phyloP scores from a whole-genome alignment of 352 stramenopile species.

The Hyaloperonospora brassicae region DNA sequence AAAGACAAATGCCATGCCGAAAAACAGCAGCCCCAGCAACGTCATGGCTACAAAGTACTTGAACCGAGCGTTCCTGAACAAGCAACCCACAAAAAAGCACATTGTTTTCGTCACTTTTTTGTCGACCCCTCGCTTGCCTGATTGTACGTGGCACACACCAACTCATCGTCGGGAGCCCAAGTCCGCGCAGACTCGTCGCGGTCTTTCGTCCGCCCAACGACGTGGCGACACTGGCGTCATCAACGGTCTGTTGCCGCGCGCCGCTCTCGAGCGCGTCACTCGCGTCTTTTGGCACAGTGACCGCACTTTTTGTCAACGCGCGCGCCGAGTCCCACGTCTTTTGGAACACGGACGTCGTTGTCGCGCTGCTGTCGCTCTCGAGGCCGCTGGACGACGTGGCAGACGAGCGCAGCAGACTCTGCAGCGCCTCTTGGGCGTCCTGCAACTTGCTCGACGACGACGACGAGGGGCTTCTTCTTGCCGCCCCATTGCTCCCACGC shows the following conservation, averaged over 20 bases:
- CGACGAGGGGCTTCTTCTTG: slow-evolving; percentile 26
- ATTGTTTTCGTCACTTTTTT: background rate
- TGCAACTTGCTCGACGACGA: slow-evolving; percentile 26
- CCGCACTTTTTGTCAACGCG: slow-evolving; percentile 38
- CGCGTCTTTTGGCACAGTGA: slow-evolving; percentile 13
- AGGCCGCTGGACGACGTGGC: slow-evolving; percentile 38
- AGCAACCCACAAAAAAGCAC: background rate
- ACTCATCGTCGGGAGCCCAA: slow-evolving; percentile 42
- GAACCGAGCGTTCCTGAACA: slow-evolving; percentile 57
- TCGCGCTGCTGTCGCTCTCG: slow-evolving; percentile 19
- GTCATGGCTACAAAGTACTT: slow-evolving; percentile 75
- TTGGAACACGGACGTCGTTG: slow-evolving; percentile 32
- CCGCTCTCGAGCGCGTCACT: slow-evolving; percentile 45
- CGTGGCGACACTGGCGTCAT: slow-evolving; percentile 20
- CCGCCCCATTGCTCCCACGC: slow-evolving; percentile 68
- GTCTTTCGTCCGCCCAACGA: slow-evolving; percentile 44
- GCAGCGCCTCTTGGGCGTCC: slow-evolving; percentile 41
- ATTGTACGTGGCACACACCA: slow-evolving; percentile 25
- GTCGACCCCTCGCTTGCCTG: background rate
- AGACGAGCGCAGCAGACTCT: slow-evolving; percentile 39
- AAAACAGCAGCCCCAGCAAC: slow-evolving; percentile 68
- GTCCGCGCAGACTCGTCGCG: slow-evolving; percentile 21
- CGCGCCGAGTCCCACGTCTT: slow-evolving; percentile 60
- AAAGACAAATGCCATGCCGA: slow-evolving; percentile 78
- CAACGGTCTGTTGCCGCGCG: slow-evolving; percentile 14